Percentiles rank a stretch among this genome's conserved stretches.
Evolutionary conservation across 2,329 filamentous ascomycete species (phyloP).

Genomic region (Emergomyces pasteurianus): DNA sequence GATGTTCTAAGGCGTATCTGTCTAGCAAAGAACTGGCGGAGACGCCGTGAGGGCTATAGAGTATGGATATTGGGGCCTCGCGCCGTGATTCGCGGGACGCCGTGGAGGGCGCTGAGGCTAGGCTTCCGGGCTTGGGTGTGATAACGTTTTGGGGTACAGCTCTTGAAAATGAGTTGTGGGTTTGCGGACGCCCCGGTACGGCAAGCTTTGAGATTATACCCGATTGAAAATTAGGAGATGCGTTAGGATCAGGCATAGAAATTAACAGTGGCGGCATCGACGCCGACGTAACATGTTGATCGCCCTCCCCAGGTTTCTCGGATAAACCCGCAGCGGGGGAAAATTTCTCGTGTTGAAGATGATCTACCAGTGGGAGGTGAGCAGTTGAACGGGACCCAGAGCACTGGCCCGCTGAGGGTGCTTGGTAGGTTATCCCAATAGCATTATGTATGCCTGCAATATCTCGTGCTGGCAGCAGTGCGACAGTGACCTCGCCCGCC

Average conservation of each 20-base stretch:
- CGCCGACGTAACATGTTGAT: neutral
- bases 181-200: neutral
- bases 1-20: neutral
- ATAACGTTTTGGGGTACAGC: neutral
- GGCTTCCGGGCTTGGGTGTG: neutral
- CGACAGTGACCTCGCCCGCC: constrained; percentile 58
- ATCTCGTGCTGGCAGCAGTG: constrained; percentile 49
- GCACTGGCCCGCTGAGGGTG: constrained; percentile 30
- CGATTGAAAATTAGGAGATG: neutral
- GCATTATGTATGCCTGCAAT: constrained; percentile 52
- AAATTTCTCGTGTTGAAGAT: neutral
- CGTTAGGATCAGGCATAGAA: neutral
- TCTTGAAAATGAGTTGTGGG: neutral
- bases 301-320: neutral
- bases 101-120: neutral
- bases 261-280: neutral
- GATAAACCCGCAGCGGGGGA: neutral
- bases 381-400: neutral
- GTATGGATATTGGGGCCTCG: neutral
- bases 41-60: neutral
- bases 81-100: neutral
- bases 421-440: constrained; percentile 59
- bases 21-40: neutral
- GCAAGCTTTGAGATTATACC: neutral
- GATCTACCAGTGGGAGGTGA: neutral